Evolutionary conservation across 2,329 filamentous ascomycete species (phyloP), one percentile per base, ranked within the genome.

Genomic region (Leptographium flavum): DNA sequence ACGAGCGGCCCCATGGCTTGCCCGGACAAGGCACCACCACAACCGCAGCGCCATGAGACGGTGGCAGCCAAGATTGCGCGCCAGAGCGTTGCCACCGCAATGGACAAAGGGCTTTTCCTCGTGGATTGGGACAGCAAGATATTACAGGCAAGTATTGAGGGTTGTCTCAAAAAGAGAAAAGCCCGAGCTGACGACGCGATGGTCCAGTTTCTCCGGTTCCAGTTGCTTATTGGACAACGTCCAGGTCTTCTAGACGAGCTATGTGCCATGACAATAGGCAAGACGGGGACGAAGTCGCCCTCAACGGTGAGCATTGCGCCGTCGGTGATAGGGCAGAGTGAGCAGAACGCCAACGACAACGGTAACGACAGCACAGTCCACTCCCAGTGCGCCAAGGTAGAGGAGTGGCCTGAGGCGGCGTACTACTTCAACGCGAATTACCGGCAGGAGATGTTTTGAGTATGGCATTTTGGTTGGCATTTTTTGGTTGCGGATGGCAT

Each of bases 51-150:
- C n/a, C n/a, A 37, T 14, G 41, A n/a, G n/a, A 22, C 36, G 4
- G 36, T 45, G 8, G 27, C 35, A 5, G 36, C n/a, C n/a, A n/a
- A n/a, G n/a, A n/a, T n/a, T n/a, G n/a, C n/a, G n/a, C n/a, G n/a
- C n/a, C n/a, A 27, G 14, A 46, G 44, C 15, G 32, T 48, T 6
- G 28, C 14, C 3, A 35, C 3, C 9, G 46, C 44, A 4, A 30
- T 31, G 8, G n/a, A 31, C 32, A 6, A 39, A 8, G 48, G 45
- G n/a, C 43, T 49, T 28, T 40, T 39, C 15, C 41, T 50, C 9
- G 35, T 50, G 28, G 37, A 42, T 25, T 52, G 50, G 50, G 50
- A 52, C 40, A 33, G 45, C 14, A 46, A 50, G 35, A 44, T 28
- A 5, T 47, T 52, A 38, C 45, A 47, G 48, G 50, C 50, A 45